Evolutionary conservation across 306 rosid genomes (phyloP).

Genomic region (Castanea crenata): DNA sequence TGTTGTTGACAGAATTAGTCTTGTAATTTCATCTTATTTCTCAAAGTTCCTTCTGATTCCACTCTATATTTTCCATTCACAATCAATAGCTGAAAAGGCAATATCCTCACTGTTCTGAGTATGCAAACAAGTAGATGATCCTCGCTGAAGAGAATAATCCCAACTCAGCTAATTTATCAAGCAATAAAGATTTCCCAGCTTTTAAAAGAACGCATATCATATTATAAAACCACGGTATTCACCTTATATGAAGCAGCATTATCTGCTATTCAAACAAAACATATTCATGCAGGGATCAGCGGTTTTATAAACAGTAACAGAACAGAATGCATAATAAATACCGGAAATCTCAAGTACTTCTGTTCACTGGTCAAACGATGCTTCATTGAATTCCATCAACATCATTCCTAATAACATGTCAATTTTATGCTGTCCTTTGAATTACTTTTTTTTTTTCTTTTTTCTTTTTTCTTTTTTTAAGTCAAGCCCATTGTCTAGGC

Average conservation of each 20-base stretch:
- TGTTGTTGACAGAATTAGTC: not conserved
- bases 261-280: not conserved
- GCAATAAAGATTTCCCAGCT: not conserved
- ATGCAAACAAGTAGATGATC: not conserved
- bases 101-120: not conserved
- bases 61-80: not conserved
- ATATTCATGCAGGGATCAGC: not conserved
- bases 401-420: too few relatives aligned
- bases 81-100: not conserved
- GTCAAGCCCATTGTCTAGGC: not conserved
- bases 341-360: too few relatives aligned
- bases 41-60: not conserved
- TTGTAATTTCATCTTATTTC: slow-evolving; percentile 9
- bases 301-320: not conserved
- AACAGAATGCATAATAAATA: too few relatives aligned
- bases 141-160: not conserved
- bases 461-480: too few relatives aligned
- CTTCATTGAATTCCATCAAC: too few relatives aligned
- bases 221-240: not conserved
- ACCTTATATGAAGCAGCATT: not conserved
- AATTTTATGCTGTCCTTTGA: too few relatives aligned
- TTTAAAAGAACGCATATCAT: not conserved
- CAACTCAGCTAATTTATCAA: not conserved
- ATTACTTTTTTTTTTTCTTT: too few relatives aligned
- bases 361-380: too few relatives aligned